Percentiles rank a stretch among this genome's conserved stretches.
phyloP scores from a whole-genome alignment of 179 eudicot genomes.

The Beta macrorhiza region DNA sequence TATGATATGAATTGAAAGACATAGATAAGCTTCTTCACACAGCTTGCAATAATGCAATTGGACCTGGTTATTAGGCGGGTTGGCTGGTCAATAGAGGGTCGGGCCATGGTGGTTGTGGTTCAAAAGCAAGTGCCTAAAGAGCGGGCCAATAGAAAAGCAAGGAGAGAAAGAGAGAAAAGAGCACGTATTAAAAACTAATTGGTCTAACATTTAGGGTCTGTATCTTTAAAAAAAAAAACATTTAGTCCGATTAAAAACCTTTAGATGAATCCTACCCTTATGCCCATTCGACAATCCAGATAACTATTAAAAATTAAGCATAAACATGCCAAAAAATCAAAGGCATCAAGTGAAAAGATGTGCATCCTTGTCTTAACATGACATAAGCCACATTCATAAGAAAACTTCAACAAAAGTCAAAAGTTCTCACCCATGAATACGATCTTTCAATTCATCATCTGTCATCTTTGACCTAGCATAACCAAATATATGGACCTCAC shows the following conservation, averaged over 20 bases:
- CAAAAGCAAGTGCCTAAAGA: too few relatives aligned
- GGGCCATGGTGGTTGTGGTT: too few relatives aligned
- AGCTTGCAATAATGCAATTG: background rate
- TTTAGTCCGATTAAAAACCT: too few relatives aligned
- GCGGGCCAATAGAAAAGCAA: too few relatives aligned
- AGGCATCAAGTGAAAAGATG: background rate
- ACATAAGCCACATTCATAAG: conserved; percentile 4
- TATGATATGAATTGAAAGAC: background rate
- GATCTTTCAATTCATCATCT: conserved; percentile 71
- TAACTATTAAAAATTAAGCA: conserved; percentile 3
- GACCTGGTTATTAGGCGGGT: too few relatives aligned
- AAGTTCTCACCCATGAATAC: conserved; percentile 67
- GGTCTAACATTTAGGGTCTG: too few relatives aligned
- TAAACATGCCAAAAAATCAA: background rate
- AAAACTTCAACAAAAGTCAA: background rate
- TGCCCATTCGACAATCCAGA: too few relatives aligned
- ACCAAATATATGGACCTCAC: conserved; percentile 89
- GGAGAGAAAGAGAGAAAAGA: too few relatives aligned
- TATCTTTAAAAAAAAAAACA: too few relatives aligned
- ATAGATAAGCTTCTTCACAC: background rate
- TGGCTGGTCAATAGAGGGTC: too few relatives aligned
- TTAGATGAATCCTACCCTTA: too few relatives aligned
- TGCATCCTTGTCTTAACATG: conserved; percentile 1
- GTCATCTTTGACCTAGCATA: conserved; percentile 93
- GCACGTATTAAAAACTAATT: too few relatives aligned